Base-by-base conservation (phyloP, 2,329 filamentous ascomycete genomes). In the Teratosphaeria pseudoeucalypti region DNA sequence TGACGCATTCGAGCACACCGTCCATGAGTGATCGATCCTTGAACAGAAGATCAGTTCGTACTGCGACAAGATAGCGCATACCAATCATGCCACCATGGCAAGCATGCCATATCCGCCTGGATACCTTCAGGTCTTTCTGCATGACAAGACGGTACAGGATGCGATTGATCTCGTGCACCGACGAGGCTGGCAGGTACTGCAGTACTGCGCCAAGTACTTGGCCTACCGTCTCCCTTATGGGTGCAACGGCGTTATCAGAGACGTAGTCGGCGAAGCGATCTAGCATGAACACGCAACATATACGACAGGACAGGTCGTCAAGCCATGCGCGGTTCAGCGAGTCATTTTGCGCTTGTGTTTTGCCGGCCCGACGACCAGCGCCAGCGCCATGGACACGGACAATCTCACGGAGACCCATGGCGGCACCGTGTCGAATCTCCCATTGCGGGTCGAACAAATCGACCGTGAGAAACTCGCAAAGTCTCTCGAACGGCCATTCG, bases 51-150 rank as follows among this genome's bases (percentile, higher is more conserved):
- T 97, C 94, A 67, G 94, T 96, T 56, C 94, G 85, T 39, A 99
- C 90, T 9, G 94, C 94, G 34, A 99, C 94, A 54, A 99, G 84
- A 70, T 99, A 99, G 67, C 92, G 84, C 69, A 99, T 77, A 7
- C 94, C 94, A 54, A 97, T 92, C 94, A 99, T 99, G 63, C 94
- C 94, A 65, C 94, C 94, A 72, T 99, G 95, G 68, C 92, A 96
- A 43, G 96, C 89, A 61, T 95, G 90, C 94, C 94, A 99, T 34
- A 91, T 82, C 14, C 88, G 85, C 34, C 82, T 83, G 27, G 87
- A 85, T 27, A 92, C 77, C 43, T 85, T 83, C 26, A 94, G 77
- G 65, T 95, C 89, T 52, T 87, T 85, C 71, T 96, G 91, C 85
- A 96, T 94, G 43, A 97, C 91, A 77, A 99, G 88, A 43, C 88